Evolutionary conservation across 768 basidiomycete genomes (phyloP).

Genomic region (Tylopilus cervinicoccineus): DNA sequence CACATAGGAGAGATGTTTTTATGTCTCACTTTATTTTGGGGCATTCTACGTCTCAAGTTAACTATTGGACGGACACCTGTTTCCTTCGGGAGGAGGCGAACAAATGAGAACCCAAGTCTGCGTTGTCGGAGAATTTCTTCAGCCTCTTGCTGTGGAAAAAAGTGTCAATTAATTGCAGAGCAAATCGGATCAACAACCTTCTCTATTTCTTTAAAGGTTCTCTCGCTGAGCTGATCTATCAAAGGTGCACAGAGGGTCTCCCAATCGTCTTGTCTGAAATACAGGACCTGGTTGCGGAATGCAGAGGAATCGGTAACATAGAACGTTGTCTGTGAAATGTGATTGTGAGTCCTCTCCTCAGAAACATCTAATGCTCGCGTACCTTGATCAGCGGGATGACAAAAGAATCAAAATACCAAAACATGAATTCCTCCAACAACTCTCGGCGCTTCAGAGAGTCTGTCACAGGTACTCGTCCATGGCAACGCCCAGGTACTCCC

Average conservation of each 20-base stretch:
- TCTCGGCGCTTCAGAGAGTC: constrained; percentile 78
- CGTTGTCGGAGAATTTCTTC: constrained; percentile 66
- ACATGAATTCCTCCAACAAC: constrained; percentile 83
- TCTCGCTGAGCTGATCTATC: constrained; percentile 63
- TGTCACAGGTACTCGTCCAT: constrained; percentile 52
- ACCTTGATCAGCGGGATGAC: constrained; percentile 77
- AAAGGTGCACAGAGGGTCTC: constrained; percentile 76
- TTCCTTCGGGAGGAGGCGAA: constrained; percentile 90
- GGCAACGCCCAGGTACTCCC: constrained; percentile 31
- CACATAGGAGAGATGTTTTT: neutral
- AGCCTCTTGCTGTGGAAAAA: constrained; percentile 51
- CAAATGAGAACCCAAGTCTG: constrained; percentile 76
- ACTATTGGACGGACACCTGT: constrained; percentile 93
- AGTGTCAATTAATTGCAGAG: neutral
- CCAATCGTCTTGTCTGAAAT: constrained; percentile 97
- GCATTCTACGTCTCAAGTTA: constrained; percentile 67
- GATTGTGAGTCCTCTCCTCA: neutral
- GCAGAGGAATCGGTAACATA: constrained; percentile 92
- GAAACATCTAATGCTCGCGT: constrained; percentile 14
- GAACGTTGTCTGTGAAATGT: constrained; percentile 68
- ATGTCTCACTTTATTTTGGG: constrained; percentile 28
- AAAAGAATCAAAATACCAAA: constrained; percentile 92
- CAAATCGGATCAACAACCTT: constrained; percentile 40
- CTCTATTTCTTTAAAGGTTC: constrained; percentile 68
- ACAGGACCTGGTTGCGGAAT: constrained; percentile 77